A percentile compares a stretch with the other conserved stretches of the same genome.
Evolutionary conservation across 345 rosid genomes (phyloP).

Genomic region (Heritiera fomes): DNA sequence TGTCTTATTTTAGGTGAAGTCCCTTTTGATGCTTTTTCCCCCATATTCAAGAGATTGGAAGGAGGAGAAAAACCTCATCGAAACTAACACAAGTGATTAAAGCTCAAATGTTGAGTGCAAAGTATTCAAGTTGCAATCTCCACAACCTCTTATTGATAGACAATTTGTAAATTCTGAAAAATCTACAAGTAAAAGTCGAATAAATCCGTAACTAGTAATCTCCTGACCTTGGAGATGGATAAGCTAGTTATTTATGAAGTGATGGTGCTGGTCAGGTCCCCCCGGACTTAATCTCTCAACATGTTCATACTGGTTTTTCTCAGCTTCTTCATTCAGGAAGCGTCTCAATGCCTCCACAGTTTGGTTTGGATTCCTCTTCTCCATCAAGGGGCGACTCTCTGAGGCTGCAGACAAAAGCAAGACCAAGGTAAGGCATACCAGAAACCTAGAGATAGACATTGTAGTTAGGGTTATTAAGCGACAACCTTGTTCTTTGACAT

Average conservation of each 20-base stretch:
- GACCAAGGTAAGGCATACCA: slow-evolving; percentile 13
- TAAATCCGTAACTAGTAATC: too few species aligned
- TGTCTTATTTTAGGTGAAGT: not conserved
- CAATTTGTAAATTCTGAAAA: too few species aligned
- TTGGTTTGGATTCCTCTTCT: slow-evolving; percentile 21
- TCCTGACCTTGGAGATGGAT: too few species aligned
- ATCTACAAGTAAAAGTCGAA: too few species aligned
- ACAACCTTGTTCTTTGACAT: slow-evolving; percentile 6
- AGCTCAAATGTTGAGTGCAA: too few species aligned
- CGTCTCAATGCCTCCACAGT: slow-evolving; percentile 19
- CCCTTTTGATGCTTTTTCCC: not conserved
- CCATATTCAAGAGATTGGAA: not conserved
- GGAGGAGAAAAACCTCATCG: not conserved
- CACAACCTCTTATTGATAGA: too few species aligned
- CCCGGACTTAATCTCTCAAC: slow-evolving; percentile 36
- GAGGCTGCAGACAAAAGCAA: slow-evolving; percentile 19
- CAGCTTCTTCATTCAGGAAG: slow-evolving; percentile 23
- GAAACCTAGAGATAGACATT: not conserved
- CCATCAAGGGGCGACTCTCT: slow-evolving; percentile 23
- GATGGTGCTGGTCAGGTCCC: slow-evolving; percentile 57
- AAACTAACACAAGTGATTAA: too few species aligned
- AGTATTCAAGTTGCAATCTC: too few species aligned
- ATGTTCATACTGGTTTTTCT: not conserved
- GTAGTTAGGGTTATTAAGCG: not conserved
- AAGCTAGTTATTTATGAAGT: slow-evolving; percentile 26